phyloP scores from a whole-genome alignment of 805 yeast genomes.

The Nakazawaea peltata region DNA sequence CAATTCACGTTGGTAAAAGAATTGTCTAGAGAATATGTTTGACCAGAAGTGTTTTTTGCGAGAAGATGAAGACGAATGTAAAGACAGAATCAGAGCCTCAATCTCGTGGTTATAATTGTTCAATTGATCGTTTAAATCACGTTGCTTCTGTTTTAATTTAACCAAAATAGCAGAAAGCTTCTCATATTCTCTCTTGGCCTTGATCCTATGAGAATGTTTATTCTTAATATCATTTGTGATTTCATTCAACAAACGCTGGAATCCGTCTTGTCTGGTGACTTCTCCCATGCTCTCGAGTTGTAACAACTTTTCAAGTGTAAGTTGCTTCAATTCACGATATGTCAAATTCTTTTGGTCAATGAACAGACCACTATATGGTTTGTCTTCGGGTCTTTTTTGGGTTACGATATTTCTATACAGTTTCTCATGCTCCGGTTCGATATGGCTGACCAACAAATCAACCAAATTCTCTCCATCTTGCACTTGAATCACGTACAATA shows the following conservation, averaged over 20 bases:
- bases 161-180: constrained; percentile 33
- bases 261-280: constrained; percentile 59
- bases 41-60: constrained; percentile 30
- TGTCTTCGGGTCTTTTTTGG: constrained; percentile 29
- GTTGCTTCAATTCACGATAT: constrained; percentile 71
- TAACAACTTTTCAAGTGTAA: constrained; percentile 65
- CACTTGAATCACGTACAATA: constrained; percentile 76
- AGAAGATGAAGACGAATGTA: constrained; percentile 39
- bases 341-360: constrained; percentile 19
- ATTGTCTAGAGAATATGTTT: constrained; percentile 62
- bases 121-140: constrained; percentile 34
- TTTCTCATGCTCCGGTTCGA: constrained; percentile 61
- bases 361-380: constrained; percentile 6
- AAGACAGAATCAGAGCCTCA: constrained; percentile 31
- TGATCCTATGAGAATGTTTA: constrained; percentile 34
- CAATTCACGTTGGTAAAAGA: constrained; percentile 65
- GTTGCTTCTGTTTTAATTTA: constrained; percentile 36
- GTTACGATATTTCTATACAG: constrained; percentile 47
- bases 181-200: constrained; percentile 31
- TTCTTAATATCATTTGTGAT: constrained; percentile 70
- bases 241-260: constrained; percentile 73
- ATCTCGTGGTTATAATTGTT: constrained; percentile 39
- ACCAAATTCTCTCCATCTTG: constrained; percentile 65
- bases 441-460: constrained; percentile 61
- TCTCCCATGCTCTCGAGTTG: constrained; percentile 65